Evolutionary conservation across 2,329 filamentous ascomycete species (phyloP).

Genomic region (Fusarium devonianum): DNA sequence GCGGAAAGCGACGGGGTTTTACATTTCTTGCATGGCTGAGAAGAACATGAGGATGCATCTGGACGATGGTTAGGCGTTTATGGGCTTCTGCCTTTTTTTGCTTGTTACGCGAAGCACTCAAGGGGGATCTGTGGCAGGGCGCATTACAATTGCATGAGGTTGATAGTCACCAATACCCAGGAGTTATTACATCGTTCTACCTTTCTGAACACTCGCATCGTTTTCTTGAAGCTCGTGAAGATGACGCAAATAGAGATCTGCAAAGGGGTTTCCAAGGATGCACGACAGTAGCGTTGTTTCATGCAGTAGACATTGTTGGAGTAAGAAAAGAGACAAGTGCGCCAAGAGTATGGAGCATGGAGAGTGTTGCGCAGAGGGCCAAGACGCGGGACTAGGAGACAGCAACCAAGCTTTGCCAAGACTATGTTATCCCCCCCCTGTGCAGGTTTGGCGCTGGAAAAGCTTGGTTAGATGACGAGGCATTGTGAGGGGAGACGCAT

Average conservation of each 20-base stretch:
- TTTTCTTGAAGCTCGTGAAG: neutral
- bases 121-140: constrained; percentile 17
- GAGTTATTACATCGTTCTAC: constrained; percentile 23
- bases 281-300: constrained; percentile 3
- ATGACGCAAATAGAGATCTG: neutral
- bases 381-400: constrained; percentile 25
- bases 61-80: constrained; percentile 26
- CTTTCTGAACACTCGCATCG: neutral
- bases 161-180: constrained; percentile 39
- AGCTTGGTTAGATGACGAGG: constrained; percentile 28
- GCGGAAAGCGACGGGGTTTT: constrained; percentile 27
- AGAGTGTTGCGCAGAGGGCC: constrained; percentile 29
- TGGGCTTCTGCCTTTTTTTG: too few relatives aligned
- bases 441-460: constrained; percentile 37
- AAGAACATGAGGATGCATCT: constrained; percentile 21
- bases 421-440: constrained; percentile 17
- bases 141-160: constrained; percentile 31
- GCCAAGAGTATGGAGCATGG: constrained; percentile 34
- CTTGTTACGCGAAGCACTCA: too few relatives aligned
- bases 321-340: neutral
- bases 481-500: constrained; percentile 3
- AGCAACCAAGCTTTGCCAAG: constrained; percentile 46
- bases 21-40: constrained; percentile 26
- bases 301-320: constrained; percentile 5
- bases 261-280: neutral